Percentiles rank a stretch among this genome's conserved stretches.
Evolutionary conservation across 2,329 filamentous ascomycete species (phyloP).

Genomic region (Dryadomyces quercivorus): DNA sequence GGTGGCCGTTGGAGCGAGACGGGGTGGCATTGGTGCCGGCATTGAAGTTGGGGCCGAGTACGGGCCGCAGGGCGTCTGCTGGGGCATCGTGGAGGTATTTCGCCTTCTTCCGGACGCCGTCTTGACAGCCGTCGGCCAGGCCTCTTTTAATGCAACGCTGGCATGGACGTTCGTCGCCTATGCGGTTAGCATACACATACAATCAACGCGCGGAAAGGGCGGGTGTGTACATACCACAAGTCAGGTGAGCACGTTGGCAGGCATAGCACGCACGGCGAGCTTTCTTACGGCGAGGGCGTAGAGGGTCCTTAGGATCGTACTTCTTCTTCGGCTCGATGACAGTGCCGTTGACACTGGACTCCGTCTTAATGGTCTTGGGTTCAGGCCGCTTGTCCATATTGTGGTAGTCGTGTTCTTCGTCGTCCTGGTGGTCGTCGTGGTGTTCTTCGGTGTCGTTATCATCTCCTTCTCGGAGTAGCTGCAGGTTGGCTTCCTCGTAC

Average conservation of each 20-base stretch:
- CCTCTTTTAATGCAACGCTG: slow-evolving; percentile 88
- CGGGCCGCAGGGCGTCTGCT: slow-evolving; percentile 77
- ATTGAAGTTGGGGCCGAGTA: slow-evolving; percentile 61
- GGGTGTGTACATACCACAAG: slow-evolving; percentile 64
- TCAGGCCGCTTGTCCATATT: slow-evolving; percentile 40
- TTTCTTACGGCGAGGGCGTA: slow-evolving; percentile 86
- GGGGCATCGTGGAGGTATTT: slow-evolving; percentile 98
- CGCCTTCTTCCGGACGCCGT: slow-evolving; percentile 95
- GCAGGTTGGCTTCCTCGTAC: slow-evolving; percentile 34
- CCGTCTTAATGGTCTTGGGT: slow-evolving; percentile 19
- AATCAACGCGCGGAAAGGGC: neutral
- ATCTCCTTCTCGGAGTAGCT: slow-evolving; percentile 21
- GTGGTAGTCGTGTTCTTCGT: slow-evolving; percentile 37
- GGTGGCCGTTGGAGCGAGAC: slow-evolving; percentile 31
- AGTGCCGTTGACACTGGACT: slow-evolving; percentile 6
- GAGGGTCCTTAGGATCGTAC: slow-evolving; percentile 76
- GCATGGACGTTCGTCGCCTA: slow-evolving; percentile 91
- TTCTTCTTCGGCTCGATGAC: slow-evolving; percentile 49
- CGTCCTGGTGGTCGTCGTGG: slow-evolving; percentile 45
- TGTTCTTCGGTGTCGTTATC: slow-evolving; percentile 37
- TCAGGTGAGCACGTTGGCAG: slow-evolving; percentile 93
- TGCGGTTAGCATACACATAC: neutral
- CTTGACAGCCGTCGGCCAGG: slow-evolving; percentile 81
- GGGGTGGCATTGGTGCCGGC: slow-evolving; percentile 24
- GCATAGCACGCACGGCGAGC: slow-evolving; percentile 90